Conservation (phyloP, 2,329 filamentous ascomycete genomes). For the Catunica adiposa region DNA sequence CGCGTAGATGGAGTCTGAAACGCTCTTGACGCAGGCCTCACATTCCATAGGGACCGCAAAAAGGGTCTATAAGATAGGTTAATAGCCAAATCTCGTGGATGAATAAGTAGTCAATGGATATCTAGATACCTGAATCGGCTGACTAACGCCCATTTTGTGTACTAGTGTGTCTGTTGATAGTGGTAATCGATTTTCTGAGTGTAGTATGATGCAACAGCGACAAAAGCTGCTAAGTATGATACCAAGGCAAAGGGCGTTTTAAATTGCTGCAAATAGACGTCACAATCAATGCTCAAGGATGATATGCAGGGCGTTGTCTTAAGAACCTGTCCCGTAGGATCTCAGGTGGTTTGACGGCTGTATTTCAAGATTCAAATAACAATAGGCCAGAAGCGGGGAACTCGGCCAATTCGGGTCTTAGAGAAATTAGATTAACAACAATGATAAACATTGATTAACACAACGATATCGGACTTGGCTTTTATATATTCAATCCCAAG, state of each 20-base stretch:
- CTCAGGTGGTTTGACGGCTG: too few relatives aligned
- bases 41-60: conserved; percentile 93
- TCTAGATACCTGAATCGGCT: conserved; percentile 17
- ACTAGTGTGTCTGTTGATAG: neutral
- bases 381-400: neutral
- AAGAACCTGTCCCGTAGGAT: neutral
- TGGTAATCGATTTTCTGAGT: neutral
- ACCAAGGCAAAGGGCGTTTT: neutral
- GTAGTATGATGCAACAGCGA: neutral
- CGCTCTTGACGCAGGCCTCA: conserved; percentile 71
- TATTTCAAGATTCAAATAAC: neutral
- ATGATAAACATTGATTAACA: too few relatives aligned
- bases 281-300: neutral
- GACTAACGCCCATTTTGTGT: conserved; percentile 17
- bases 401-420: neutral
- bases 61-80: conserved; percentile 46
- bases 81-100: neutral
- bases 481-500: neutral
- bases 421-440: neutral
- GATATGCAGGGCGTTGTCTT: neutral
- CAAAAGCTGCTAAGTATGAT: neutral
- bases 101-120: neutral
- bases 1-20: conserved; percentile 62
- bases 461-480: too few relatives aligned
- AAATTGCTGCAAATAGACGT: neutral